Conservation (phyloP, 768 basidiomycete genomes). For the Lactarius trivialis region DNA sequence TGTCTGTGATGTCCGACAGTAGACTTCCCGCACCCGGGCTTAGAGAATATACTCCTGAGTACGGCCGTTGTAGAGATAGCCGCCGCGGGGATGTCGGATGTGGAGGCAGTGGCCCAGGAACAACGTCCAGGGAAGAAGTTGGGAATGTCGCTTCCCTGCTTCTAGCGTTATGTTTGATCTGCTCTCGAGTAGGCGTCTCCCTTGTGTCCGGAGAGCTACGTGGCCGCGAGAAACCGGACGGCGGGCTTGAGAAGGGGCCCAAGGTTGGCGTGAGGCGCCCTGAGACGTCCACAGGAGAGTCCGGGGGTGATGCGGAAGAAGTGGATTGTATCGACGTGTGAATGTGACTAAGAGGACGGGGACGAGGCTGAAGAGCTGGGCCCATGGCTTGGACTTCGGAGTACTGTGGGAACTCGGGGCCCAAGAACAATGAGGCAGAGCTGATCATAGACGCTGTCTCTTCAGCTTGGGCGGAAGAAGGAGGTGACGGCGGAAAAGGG, state of each 20-base stretch:
- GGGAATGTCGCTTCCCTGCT: not conserved
- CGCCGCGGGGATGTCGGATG: not conserved
- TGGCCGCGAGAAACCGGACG: not conserved
- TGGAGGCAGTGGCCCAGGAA: not conserved
- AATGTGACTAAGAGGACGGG: slow-evolving; percentile 64
- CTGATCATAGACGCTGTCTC: slow-evolving; percentile 50
- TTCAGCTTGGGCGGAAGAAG: slow-evolving; percentile 67
- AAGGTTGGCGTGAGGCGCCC: not conserved
- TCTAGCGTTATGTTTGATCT: not conserved
- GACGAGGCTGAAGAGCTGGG: slow-evolving; percentile 64
- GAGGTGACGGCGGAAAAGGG: slow-evolving; percentile 48
- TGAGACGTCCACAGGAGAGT: not conserved
- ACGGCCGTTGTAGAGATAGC: not conserved
- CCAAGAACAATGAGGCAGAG: slow-evolving; percentile 71
- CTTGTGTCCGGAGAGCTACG: not conserved
- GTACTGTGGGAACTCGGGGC: slow-evolving; percentile 38
- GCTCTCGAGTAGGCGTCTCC: not conserved
- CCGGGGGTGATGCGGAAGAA: slow-evolving; percentile 5
- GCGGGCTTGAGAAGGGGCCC: not conserved
- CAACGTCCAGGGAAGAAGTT: not conserved
- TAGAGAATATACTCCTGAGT: not conserved
- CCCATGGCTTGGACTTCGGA: slow-evolving; percentile 41
- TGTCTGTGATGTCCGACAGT: not conserved
- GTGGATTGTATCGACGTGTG: slow-evolving; percentile 60
- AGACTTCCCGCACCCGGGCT: not conserved